Conservation (phyloP, 2,329 filamentous ascomycete species). For the Xylariaceae sp. region DNA sequence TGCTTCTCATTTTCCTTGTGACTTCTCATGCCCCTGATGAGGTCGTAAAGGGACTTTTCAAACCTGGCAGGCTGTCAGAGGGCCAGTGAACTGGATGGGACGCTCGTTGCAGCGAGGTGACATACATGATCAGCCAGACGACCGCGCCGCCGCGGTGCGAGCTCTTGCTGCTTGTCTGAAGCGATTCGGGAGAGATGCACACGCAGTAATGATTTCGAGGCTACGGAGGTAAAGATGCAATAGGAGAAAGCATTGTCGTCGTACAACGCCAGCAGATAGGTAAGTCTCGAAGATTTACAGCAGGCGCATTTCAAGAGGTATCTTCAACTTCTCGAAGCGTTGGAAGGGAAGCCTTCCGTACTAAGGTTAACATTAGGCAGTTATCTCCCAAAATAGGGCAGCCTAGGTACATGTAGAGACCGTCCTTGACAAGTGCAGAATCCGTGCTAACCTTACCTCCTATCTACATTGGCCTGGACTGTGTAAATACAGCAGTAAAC, state of each 20-base stretch:
- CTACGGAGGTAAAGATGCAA: constrained; percentile 6
- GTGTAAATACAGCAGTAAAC: too few relatives aligned
- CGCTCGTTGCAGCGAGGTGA: constrained; percentile 2
- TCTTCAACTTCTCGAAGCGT: too few relatives aligned
- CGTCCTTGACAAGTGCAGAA: too few relatives aligned
- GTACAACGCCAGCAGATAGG: not conserved
- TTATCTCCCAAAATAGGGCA: too few relatives aligned
- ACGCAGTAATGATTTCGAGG: constrained; percentile 19
- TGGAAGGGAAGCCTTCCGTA: too few relatives aligned
- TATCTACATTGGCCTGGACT: too few relatives aligned
- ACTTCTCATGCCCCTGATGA: constrained; percentile 90
- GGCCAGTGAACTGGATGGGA: not conserved
- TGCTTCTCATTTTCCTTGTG: constrained; percentile 94
- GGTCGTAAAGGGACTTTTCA: constrained; percentile 97
- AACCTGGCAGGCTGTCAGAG: constrained; percentile 61
- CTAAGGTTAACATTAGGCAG: too few relatives aligned
- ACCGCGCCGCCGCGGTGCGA: constrained; percentile 24
- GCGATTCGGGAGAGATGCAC: constrained; percentile 4
- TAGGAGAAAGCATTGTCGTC: constrained; percentile 16
- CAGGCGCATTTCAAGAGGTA: too few relatives aligned
- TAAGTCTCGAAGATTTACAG: not conserved
- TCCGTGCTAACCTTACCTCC: too few relatives aligned
- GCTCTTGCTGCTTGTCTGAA: constrained; percentile 7
- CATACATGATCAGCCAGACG: constrained; percentile 25
- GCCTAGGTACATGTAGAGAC: too few relatives aligned